Percentiles rank a stretch among this genome's conserved stretches.
These are phyloP conservation scores for Pseudomicrostroma phylloplanum DNA, from an alignment of 1,284 basidiomycete species.

Conservation along the genomic window DNA sequence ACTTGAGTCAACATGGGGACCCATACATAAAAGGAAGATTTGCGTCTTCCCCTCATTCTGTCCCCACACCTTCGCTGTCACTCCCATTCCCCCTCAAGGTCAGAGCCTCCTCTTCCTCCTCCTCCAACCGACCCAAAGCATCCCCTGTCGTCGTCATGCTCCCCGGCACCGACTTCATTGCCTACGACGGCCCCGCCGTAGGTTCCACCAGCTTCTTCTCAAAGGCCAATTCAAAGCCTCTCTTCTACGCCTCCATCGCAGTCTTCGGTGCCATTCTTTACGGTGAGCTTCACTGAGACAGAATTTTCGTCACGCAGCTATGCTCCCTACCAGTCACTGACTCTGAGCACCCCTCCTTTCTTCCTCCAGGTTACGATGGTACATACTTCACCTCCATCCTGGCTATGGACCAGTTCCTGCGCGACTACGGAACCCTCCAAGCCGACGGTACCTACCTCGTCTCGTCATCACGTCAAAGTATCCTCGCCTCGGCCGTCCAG, in stretches of 20 bases:
- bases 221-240: slow-evolving; percentile 32
- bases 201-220: slow-evolving; percentile 37
- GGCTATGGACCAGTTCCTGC: slow-evolving; percentile 45
- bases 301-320: no score
- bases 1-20: no score
- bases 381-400: slow-evolving; percentile 24
- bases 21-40: no score
- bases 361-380: slow-evolving; percentile 21
- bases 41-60: no score
- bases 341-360: not conserved
- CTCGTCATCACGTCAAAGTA: slow-evolving; percentile 35
- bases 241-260: slow-evolving; percentile 45
- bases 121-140: no score
- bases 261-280: slow-evolving; percentile 50
- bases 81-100: no score
- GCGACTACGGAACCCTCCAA: slow-evolving; percentile 40
- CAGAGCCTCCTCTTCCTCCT: no score
- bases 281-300: slow-evolving; percentile 36
- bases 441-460: slow-evolving; percentile 27
- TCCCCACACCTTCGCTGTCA: no score
- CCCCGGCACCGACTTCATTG: not conserved
- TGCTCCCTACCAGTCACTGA: slow-evolving; percentile 1
- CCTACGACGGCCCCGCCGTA: slow-evolving; percentile 15
- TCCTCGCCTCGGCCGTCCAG: slow-evolving; percentile 53
- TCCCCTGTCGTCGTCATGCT: no score